Evolutionary conservation across 2,329 filamentous ascomycete genomes (phyloP).

Genomic region (Cladosporium sp.): DNA sequence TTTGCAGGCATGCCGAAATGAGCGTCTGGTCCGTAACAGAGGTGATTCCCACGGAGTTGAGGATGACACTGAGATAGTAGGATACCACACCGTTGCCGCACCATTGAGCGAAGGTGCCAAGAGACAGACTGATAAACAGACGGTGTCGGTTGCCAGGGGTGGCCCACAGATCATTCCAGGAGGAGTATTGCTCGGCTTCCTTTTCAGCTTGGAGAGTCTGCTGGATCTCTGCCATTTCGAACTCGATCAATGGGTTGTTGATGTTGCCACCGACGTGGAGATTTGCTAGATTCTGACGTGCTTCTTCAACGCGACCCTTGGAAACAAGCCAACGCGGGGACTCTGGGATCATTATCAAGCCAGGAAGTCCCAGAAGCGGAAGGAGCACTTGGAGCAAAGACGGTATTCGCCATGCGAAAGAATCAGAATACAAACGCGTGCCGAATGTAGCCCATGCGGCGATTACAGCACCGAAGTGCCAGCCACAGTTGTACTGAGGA

Average conservation of each 20-base stretch:
- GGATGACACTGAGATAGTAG: constrained; percentile 19
- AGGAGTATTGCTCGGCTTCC: constrained; percentile 1
- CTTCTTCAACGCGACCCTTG: constrained; percentile 8
- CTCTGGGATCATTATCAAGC: constrained; percentile 15
- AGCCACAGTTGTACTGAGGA: constrained; percentile 58
- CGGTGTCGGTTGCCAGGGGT: constrained; percentile 23
- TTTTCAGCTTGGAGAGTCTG: constrained; percentile 12
- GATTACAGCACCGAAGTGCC: constrained; percentile 17
- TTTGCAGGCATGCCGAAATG: constrained; percentile 1
- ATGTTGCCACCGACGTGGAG: constrained; percentile 15
- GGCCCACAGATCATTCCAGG: constrained; percentile 3
- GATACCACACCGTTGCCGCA: constrained; percentile 5
- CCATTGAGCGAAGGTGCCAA: constrained; percentile 22
- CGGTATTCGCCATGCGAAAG: constrained; percentile 21
- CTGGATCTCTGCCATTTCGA: constrained; percentile 16
- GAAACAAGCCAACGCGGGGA: constrained; percentile 14
- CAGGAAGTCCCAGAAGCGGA: constrained; percentile 11
- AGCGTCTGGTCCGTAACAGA: not conserved
- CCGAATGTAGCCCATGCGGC: constrained; percentile 20
- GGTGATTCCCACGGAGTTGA: constrained; percentile 14
- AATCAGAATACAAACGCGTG: constrained; percentile 16
- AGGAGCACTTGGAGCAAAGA: constrained; percentile 18
- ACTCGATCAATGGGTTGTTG: constrained; percentile 3
- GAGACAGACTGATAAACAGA: constrained; percentile 34
- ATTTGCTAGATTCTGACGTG: constrained; percentile 14